Evolutionary conservation across 2,329 filamentous ascomycete species (phyloP).

Genomic region (Byssochlamys sp.): DNA sequence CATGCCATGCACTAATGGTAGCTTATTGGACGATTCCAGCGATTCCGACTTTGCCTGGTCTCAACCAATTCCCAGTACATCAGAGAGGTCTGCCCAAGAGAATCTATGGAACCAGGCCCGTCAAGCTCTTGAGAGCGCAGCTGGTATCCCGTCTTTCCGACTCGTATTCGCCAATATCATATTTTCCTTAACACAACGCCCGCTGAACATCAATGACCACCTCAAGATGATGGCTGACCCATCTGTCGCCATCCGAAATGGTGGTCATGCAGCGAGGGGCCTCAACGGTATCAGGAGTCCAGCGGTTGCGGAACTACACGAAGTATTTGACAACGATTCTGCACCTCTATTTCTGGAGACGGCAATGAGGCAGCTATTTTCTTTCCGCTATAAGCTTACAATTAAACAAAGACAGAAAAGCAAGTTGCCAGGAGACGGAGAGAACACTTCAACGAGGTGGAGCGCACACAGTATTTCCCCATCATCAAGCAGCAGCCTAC

Average conservation of each 20-base stretch:
- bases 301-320: slow-evolving; percentile 5
- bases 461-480: not conserved
- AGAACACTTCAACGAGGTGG: not conserved
- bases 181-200: slow-evolving; percentile 37
- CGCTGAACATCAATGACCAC: slow-evolving; percentile 14
- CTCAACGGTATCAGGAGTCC: not conserved
- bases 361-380: slow-evolving; percentile 32
- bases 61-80: slow-evolving; percentile 10
- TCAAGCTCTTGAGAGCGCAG: slow-evolving; percentile 28
- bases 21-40: slow-evolving; percentile 6
- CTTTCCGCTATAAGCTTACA: slow-evolving; percentile 15
- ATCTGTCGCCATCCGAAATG: not conserved
- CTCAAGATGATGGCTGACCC: not conserved
- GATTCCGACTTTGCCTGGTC: not conserved
- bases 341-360: slow-evolving; percentile 32
- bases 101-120: slow-evolving; percentile 36
- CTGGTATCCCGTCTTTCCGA: slow-evolving; percentile 37
- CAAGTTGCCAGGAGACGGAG: not conserved
- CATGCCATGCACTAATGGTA: slow-evolving; percentile 2
- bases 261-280: not conserved
- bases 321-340: slow-evolving; percentile 15
- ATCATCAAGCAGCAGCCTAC: not conserved
- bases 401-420: slow-evolving; percentile 5
- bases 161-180: slow-evolving; percentile 38
- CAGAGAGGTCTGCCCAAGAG: slow-evolving; percentile 30